Conservation (phyloP, 441 rosid genomes). For the Omphalea diandra region DNA sequence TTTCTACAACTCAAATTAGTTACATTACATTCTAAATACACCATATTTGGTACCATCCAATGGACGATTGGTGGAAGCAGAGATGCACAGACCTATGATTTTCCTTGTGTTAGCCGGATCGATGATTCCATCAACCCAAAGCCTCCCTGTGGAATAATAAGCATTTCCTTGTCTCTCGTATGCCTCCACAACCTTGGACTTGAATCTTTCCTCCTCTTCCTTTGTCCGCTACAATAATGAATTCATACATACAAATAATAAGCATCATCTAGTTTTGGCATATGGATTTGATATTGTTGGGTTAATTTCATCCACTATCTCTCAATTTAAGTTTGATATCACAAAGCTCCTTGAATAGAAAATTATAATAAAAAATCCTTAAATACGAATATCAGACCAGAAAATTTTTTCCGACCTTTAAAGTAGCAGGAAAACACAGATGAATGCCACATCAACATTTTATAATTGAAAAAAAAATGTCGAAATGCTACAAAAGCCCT, state of each 20-base stretch:
- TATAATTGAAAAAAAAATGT: too few species aligned
- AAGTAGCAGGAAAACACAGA: too few species aligned
- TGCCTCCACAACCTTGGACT: conserved; percentile 68
- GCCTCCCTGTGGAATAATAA: conserved; percentile 86
- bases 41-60: conserved; percentile 71
- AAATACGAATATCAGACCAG: too few species aligned
- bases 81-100: conserved; percentile 65
- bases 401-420: too few species aligned
- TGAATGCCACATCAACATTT: too few species aligned
- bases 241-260: conserved; percentile 1
- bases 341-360: too few species aligned
- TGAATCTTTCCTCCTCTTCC: conserved; percentile 73
- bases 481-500: too few species aligned
- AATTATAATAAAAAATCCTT: too few species aligned
- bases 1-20: not conserved
- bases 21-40: conserved; percentile 75
- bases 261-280: not conserved
- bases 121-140: conserved; percentile 95
- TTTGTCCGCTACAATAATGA: conserved; percentile 72
- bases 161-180: conserved; percentile 80
- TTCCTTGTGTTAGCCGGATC: conserved; percentile 89
- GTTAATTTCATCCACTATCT: too few species aligned
- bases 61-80: conserved; percentile 64
- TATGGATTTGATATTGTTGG: not conserved
- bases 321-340: too few species aligned